These are phyloP conservation scores for Chrysoporthe deuterocubensis DNA, from an alignment of 2,329 filamentous ascomycete species.

Conservation along the genomic window DNA sequence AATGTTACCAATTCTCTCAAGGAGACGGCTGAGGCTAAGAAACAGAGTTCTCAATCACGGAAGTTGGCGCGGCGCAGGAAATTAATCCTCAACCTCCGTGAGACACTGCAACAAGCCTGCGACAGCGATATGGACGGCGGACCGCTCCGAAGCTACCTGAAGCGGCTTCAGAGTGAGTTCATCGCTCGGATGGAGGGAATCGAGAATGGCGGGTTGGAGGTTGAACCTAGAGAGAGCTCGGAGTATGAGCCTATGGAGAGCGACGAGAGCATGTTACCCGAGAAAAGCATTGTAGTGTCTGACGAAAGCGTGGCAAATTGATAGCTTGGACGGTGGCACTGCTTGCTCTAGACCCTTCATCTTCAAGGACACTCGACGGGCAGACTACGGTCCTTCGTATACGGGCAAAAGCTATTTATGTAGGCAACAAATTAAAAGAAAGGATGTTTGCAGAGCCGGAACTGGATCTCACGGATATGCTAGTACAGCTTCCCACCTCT, in stretches of 20 bases:
- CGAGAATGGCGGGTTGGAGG: constrained; percentile 41
- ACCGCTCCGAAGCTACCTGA: constrained; percentile 66
- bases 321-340: background rate
- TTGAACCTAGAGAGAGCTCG: background rate
- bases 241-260: background rate
- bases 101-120: constrained; percentile 71
- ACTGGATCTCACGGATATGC: background rate
- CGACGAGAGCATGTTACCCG: background rate
- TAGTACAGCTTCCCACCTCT: too few relatives aligned
- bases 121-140: constrained; percentile 68
- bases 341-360: background rate
- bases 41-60: constrained; percentile 60
- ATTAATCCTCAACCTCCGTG: constrained; percentile 72
- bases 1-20: constrained; percentile 66
- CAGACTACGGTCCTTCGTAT: too few relatives aligned
- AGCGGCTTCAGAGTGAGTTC: constrained; percentile 75
- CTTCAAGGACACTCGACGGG: background rate
- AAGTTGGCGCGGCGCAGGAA: constrained; percentile 69
- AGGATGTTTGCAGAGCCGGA: background rate
- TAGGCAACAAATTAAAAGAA: background rate
- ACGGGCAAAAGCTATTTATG: background rate
- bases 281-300: background rate
- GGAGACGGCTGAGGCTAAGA: constrained; percentile 59
- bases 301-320: background rate
- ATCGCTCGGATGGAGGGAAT: constrained; percentile 70